Evolutionary conservation across 2,329 filamentous ascomycete species (phyloP), one percentile per base, ranked within the genome.

Genomic region (Reticulascus tulasneorum): DNA sequence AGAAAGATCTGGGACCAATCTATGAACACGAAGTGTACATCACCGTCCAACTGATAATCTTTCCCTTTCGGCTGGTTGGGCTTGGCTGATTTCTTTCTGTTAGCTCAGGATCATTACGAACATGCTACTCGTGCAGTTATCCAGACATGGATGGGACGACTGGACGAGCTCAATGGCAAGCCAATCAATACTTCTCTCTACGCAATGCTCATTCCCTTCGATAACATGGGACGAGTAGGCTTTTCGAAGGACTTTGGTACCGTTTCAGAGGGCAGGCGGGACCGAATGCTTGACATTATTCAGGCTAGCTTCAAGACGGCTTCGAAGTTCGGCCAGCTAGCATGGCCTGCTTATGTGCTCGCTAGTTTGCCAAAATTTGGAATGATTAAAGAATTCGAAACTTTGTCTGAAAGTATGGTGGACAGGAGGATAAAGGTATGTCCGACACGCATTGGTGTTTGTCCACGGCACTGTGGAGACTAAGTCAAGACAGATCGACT

Each of bases 401-500:
- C 74, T 54, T 63, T 73, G 57, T 64, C 46, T 55, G 64, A 40
- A 51, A 60, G 38, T 49, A 60, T 52, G 38, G 50, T 45, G 21
- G 41, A 49, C 39, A 44, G 41, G 47, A 49, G 39, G 41, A 37
- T 37, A 12, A 35, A 47, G 25, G 46, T 41, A 39, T 38, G 28
- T 33, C 9, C 13, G 7, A 4, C 10, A 9, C 6, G 17, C 16
- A 11, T 11, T 8, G 17, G 25, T 9, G 9, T 18, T 9, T 9
- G 6, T 11, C 9, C 3, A 25, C 13, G 11, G 19, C 8, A 18
- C 11, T 16, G 21, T 16, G 23, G 15, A 11, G 17, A 22, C 23
- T 5, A 20, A 26, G 19, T 16, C 16, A 25, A 20, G 6, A 19
- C 10, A 46, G 29, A 36, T 20, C n/a, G 32, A 47, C 8, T 30